phyloP scores from a whole-genome alignment of 2,329 filamentous ascomycete genomes.

The Diaporthe vexans region DNA sequence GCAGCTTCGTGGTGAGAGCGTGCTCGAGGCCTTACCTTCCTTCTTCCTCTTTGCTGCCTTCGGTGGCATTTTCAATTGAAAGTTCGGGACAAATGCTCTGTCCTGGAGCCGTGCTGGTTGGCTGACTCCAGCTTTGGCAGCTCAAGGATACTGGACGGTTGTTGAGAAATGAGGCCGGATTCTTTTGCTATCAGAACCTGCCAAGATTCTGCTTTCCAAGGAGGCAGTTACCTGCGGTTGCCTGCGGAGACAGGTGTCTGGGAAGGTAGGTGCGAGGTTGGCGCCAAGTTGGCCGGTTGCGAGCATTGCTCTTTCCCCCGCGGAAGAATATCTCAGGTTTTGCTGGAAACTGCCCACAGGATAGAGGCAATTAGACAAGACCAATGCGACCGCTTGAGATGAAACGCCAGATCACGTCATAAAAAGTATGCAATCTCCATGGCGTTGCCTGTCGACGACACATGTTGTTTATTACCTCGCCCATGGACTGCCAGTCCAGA shows the following conservation, averaged over 20 bases:
- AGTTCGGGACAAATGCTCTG: too few species aligned
- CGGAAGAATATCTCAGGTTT: background rate
- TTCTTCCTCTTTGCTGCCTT: slow-evolving; percentile 37
- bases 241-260: background rate
- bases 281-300: background rate
- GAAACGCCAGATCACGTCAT: background rate
- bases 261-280: background rate
- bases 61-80: slow-evolving; percentile 30
- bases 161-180: background rate
- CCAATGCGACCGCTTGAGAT: too few species aligned
- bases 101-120: background rate
- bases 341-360: background rate
- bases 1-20: background rate
- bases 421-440: background rate
- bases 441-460: background rate
- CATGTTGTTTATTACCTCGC: background rate
- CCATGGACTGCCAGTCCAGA: background rate
- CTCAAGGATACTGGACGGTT: background rate
- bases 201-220: background rate
- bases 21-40: slow-evolving; percentile 12
- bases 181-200: background rate
- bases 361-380: background rate
- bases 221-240: background rate
- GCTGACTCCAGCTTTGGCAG: background rate
- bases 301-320: background rate